Evolutionary conservation across 257 asterid genomes (phyloP), one percentile per base, ranked within the genome.

Genomic region (Nicotiana obtusifolia): DNA sequence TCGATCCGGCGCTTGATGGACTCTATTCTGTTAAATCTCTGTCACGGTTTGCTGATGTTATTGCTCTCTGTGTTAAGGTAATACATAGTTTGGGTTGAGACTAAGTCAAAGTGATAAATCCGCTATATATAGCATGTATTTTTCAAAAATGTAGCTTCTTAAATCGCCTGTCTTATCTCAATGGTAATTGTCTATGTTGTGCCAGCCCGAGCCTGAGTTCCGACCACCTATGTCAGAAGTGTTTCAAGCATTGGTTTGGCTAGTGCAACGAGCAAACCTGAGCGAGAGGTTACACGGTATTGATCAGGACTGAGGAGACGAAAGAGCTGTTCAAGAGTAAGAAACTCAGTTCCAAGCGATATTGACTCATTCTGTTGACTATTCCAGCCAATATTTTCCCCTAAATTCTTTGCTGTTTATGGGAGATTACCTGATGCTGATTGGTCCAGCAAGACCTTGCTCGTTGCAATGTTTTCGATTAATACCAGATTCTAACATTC

Each of bases 211-310:
- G 92, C 97, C 98, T 1, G 99, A 94, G 92, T 96, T 96, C 87
- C 89, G 98, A 82, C 98, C 98, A 30, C 99, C 98, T 5, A 94
- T 96, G 94, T 96, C 98, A 30, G 98, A 96, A 85, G 99, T 96
- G 84, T 98, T 96, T 47, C 91, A 94, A 80, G 98, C 95, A 35
- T 89, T 96, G 91, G 98, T 94, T 37, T 92, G 98, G 0, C 80
- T 96, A 84, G 99, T 94, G 80, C 97, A 96, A 84, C 80, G 85
- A 64, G 82, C 85, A 47, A 83, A 78, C 53, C 56, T 78, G 85
- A 83, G 85, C 80, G 66, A 57, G 81, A 78, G 83, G 66, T 64
- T 80, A 13, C 9, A 54, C 60, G 69, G 71, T 14, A 52, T 44
- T 31, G 85, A 83, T 65, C 59, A 44, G 61, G 33, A 44, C n/a